Conservation (phyloP, 208 protist genomes). For the Tritrichomonas musculus region DNA sequence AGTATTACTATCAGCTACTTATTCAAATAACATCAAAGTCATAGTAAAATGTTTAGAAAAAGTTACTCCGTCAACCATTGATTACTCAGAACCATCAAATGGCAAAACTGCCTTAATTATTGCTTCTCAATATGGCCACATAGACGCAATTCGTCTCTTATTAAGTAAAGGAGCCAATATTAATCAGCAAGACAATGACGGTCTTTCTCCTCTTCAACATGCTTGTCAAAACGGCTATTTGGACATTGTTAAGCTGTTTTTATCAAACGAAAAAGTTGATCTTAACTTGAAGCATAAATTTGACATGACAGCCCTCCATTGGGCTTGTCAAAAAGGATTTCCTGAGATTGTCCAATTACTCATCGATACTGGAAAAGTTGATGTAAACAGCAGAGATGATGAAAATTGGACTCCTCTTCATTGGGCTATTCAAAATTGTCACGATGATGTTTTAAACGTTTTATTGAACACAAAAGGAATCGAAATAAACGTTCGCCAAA, state of each 20-base stretch:
- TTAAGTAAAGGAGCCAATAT: not conserved
- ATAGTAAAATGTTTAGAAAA: not conserved
- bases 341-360: not conserved
- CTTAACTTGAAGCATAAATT: not conserved
- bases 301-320: not conserved
- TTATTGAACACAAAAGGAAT: not conserved
- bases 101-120: not conserved
- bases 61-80: not conserved
- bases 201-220: not conserved
- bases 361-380: not conserved
- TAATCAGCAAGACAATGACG: not conserved
- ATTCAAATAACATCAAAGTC: not conserved
- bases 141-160: not conserved
- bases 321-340: not conserved
- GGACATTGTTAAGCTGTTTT: not conserved
- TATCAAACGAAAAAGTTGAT: not conserved
- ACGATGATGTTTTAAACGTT: not conserved
- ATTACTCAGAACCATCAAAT: not conserved
- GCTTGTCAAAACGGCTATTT: conserved; percentile 22
- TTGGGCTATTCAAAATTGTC: not conserved
- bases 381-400: not conserved
- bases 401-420: conserved; percentile 16
- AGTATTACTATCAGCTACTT: not conserved
- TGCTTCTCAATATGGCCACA: not conserved
- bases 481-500: not conserved